Evolutionary conservation across 1,284 basidiomycete genomes (phyloP).

Genomic region (Microbotryum violaceum): DNA sequence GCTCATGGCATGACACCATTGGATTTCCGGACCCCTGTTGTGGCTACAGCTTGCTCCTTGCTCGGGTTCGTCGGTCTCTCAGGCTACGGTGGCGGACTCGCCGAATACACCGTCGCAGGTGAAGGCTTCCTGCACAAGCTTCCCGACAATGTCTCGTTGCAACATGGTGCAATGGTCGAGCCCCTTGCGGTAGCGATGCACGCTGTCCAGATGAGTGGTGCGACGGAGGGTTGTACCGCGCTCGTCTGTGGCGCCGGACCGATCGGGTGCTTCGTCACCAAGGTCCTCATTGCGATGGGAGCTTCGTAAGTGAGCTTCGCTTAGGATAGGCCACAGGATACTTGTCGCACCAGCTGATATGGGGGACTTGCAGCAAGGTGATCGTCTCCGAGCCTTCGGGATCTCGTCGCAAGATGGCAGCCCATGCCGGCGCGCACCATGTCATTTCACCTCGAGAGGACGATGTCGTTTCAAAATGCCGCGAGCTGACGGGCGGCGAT

Average conservation of each 20-base stretch:
- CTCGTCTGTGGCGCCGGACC: conserved; percentile 42
- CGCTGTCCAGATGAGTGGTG: conserved; percentile 37
- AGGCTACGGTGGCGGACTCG: conserved; percentile 25
- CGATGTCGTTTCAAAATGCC: conserved; percentile 31
- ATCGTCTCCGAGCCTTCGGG: conserved; percentile 39
- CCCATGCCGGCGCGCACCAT: conserved; percentile 35
- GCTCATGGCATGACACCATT: not conserved
- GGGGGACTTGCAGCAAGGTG: conserved; percentile 7
- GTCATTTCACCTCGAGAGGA: conserved; percentile 34
- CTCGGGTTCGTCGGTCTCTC: conserved; percentile 36
- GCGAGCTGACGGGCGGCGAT: conserved; percentile 32
- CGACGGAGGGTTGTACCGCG: conserved; percentile 36
- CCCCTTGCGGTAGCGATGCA: conserved; percentile 42
- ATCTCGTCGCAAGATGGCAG: conserved; percentile 36
- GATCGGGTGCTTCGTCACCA: conserved; percentile 38
- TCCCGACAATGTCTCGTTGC: conserved; percentile 33
- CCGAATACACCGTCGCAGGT: conserved; percentile 38
- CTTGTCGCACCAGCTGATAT: too few species aligned
- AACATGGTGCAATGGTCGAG: conserved; percentile 40
- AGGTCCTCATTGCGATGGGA: conserved; percentile 34
- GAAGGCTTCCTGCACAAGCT: conserved; percentile 36
- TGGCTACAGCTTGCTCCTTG: conserved; percentile 32
- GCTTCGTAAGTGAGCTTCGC: conserved; percentile 10
- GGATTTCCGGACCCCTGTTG: too few species aligned
- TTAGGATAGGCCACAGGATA: too few species aligned